Evolutionary conservation across 768 basidiomycete species (phyloP).

Genomic region (Myochromella boudieri): DNA sequence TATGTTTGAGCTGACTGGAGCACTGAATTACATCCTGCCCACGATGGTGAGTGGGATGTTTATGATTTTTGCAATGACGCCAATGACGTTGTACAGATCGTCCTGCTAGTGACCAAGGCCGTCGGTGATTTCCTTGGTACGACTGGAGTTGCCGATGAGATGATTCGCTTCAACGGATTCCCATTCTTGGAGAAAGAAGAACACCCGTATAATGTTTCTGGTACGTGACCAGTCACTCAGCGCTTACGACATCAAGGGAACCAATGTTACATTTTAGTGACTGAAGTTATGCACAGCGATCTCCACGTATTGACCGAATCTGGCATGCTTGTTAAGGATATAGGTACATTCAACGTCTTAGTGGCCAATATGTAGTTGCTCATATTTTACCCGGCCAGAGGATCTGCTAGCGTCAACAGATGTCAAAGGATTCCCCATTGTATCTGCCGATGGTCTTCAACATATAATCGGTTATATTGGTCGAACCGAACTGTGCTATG

Average conservation of each 20-base stretch:
- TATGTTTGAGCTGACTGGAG: constrained; percentile 99
- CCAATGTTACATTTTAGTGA: constrained; percentile 48
- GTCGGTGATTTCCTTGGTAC: constrained; percentile 94
- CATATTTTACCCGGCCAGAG: constrained; percentile 44
- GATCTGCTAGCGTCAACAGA: constrained; percentile 65
- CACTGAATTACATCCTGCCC: constrained; percentile 93
- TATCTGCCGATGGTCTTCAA: constrained; percentile 57
- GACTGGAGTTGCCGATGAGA: constrained; percentile 94
- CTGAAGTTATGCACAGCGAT: constrained; percentile 86
- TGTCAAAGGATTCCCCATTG: constrained; percentile 91
- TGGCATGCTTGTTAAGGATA: constrained; percentile 74
- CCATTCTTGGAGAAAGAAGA: constrained; percentile 97
- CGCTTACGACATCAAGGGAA: constrained; percentile 1
- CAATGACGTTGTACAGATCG: constrained; percentile 59
- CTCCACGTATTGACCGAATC: constrained; percentile 69
- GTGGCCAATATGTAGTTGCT: neutral
- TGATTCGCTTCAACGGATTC: constrained; percentile 96
- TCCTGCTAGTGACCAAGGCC: constrained; percentile 93
- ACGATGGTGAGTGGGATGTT: constrained; percentile 73
- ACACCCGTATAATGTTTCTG: constrained; percentile 86
- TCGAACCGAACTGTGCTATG: constrained; percentile 80
- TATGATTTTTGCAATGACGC: neutral
- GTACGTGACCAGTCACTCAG: constrained; percentile 42
- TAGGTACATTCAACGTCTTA: constrained; percentile 57
- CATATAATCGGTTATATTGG: constrained; percentile 87